These are phyloP conservation scores for Talaromyces sp. DNA, from an alignment of 2,329 filamentous ascomycete genomes.

Conservation along the genomic window DNA sequence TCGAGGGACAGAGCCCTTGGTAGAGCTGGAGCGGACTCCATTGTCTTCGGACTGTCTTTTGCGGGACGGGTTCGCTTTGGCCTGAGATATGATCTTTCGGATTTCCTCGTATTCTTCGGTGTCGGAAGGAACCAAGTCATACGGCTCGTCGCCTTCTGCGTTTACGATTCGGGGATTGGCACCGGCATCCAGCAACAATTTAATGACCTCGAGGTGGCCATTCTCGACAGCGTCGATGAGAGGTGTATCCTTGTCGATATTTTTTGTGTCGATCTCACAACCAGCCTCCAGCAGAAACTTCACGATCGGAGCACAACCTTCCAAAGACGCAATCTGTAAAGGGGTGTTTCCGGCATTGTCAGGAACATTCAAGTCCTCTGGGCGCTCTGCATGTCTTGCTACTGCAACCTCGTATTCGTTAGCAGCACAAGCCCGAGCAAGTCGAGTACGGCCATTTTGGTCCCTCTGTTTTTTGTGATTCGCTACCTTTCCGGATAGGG, in stretches of 20 bases:
- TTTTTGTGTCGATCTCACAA: conserved; percentile 76
- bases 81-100: conserved; percentile 60
- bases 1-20: conserved; percentile 35
- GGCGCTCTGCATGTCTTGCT: conserved; percentile 67
- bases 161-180: conserved; percentile 91
- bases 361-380: conserved; percentile 79
- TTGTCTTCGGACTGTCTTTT: conserved; percentile 40
- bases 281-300: conserved; percentile 78
- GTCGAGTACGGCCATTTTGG: conserved; percentile 81
- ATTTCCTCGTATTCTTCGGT: conserved; percentile 77
- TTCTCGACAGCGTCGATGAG: conserved; percentile 96
- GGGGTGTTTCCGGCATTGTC: conserved; percentile 97
- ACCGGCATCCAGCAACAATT: conserved; percentile 73
- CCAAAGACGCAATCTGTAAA: conserved; percentile 83
- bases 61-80: conserved; percentile 50
- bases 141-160: conserved; percentile 83
- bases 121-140: conserved; percentile 73
- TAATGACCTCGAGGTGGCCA: conserved; percentile 82
- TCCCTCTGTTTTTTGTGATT: conserved; percentile 80
- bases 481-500: conserved; percentile 62
- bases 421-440: conserved; percentile 84
- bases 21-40: conserved; percentile 20
- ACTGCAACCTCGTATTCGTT: conserved; percentile 77
- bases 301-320: conserved; percentile 82
- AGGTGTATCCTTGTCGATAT: conserved; percentile 80